These are phyloP conservation scores for Boletellus ananas DNA, from an alignment of 768 basidiomycete genomes.

Conservation along the genomic window DNA sequence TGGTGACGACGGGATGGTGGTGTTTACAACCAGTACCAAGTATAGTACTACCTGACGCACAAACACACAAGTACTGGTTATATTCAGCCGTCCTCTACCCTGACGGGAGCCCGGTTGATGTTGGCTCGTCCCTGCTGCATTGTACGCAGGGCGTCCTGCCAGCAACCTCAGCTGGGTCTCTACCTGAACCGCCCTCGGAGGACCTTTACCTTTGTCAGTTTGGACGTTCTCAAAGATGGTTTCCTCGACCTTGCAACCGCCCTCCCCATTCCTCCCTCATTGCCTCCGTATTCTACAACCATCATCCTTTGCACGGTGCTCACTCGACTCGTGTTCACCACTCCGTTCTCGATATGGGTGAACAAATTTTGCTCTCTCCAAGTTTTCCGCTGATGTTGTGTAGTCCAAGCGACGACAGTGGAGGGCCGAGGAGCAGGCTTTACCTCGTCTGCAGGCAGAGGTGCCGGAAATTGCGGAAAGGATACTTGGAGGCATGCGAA, in stretches of 20 bases:
- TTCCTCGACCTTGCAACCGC: constrained; percentile 76
- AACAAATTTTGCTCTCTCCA: constrained; percentile 1
- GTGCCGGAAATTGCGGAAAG: constrained; percentile 37
- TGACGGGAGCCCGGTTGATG: constrained; percentile 16
- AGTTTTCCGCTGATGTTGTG: constrained; percentile 12
- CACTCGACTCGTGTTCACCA: constrained; percentile 53
- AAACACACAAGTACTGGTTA: no score
- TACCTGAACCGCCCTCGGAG: constrained; percentile 11
- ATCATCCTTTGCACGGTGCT: constrained; percentile 67
- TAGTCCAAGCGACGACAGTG: constrained; percentile 62
- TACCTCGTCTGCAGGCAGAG: constrained; percentile 53
- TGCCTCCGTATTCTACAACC: constrained; percentile 70
- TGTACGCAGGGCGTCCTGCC: constrained; percentile 6
- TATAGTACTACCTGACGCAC: no score
- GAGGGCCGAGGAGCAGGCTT: constrained; percentile 55
- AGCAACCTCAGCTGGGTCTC: constrained; percentile 3
- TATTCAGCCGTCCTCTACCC: neutral
- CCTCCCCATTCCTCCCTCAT: constrained; percentile 63
- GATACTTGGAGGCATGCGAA: constrained; percentile 49
- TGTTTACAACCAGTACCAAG: no score
- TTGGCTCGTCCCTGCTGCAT: constrained; percentile 18
- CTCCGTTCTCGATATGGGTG: constrained; percentile 80
- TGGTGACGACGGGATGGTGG: no score
- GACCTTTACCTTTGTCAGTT: constrained; percentile 21
- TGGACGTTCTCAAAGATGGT: constrained; percentile 47